A percentile compares a stretch with the other conserved stretches of the same genome.
Evolutionary conservation across 1,284 basidiomycete genomes (phyloP).

Genomic region (Leccinum pachyderme): DNA sequence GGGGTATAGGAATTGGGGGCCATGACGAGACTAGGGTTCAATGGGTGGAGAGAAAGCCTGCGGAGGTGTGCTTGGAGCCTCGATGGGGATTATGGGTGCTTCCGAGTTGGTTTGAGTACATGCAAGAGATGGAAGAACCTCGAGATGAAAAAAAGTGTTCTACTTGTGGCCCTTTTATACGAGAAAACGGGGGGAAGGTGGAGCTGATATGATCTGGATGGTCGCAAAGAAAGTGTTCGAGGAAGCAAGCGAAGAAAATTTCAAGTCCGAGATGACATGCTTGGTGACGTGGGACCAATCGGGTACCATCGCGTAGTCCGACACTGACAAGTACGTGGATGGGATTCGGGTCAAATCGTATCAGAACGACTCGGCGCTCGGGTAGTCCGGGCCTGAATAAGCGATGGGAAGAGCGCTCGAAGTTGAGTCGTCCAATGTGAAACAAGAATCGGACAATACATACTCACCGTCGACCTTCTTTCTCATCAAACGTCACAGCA

Average conservation of each 20-base stretch:
- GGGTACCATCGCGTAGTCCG: neutral
- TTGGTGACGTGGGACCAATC: slow-evolving; percentile 16
- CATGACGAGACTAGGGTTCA: slow-evolving; percentile 48
- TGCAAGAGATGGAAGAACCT: slow-evolving; percentile 50
- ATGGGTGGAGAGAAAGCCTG: slow-evolving; percentile 55
- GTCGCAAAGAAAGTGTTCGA: neutral
- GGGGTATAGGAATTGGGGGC: slow-evolving; percentile 47
- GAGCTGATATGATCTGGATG: no score
- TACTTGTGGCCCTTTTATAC: slow-evolving; percentile 25
- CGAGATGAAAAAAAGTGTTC: slow-evolving; percentile 6
- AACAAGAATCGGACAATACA: neutral
- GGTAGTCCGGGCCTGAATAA: no score
- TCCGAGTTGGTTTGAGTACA: slow-evolving; percentile 86
- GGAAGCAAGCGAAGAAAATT: neutral
- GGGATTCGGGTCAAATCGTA: neutral
- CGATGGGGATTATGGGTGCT: slow-evolving; percentile 76
- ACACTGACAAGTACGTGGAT: neutral
- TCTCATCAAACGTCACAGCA: neutral
- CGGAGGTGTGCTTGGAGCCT: slow-evolving; percentile 70
- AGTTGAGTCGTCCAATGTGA: neutral
- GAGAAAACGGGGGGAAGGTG: slow-evolving; percentile 20
- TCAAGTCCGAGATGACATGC: slow-evolving; percentile 21
- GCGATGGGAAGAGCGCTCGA: no score
- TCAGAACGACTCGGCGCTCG: neutral
- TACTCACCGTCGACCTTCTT: neutral